These are phyloP conservation scores for Marasmius sp. DNA, from an alignment of 1,284 basidiomycete genomes.

Conservation along the genomic window DNA sequence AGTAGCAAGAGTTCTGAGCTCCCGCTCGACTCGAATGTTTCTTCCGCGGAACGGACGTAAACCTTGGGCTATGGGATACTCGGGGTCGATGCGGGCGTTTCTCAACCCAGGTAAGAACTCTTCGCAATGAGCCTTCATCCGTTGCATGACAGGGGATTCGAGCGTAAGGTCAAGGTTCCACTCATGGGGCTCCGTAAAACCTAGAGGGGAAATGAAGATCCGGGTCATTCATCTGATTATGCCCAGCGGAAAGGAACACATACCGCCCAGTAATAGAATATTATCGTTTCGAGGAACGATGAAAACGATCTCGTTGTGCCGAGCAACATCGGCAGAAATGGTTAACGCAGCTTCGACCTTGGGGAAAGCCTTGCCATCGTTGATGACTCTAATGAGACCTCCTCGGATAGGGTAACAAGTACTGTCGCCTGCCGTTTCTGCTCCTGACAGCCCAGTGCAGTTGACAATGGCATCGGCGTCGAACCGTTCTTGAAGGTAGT, in stretches of 20 bases:
- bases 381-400: conserved; percentile 35
- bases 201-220: conserved; percentile 4
- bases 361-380: conserved; percentile 36
- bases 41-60: conserved; percentile 31
- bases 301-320: conserved; percentile 31
- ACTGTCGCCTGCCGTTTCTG: conserved; percentile 30
- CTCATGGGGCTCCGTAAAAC: conserved; percentile 27
- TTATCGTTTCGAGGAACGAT: conserved; percentile 33
- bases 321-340: conserved; percentile 23
- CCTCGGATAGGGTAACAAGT: conserved; percentile 37
- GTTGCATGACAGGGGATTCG: conserved; percentile 31
- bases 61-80: conserved; percentile 31
- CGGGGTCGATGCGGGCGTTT: conserved; percentile 29
- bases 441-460: conserved; percentile 31
- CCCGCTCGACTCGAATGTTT: conserved; percentile 35
- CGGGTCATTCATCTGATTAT: neutral
- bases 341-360: conserved; percentile 31
- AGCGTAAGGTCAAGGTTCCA: conserved; percentile 30
- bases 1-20: conserved; percentile 16
- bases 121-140: conserved; percentile 34
- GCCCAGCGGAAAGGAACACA: neutral
- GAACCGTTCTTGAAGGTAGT: conserved; percentile 27
- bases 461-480: conserved; percentile 33
- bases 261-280: conserved; percentile 30
- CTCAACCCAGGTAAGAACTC: conserved; percentile 31